Base-by-base conservation (phyloP, 1,284 basidiomycete genomes). In the Volvariella volvacea region DNA sequence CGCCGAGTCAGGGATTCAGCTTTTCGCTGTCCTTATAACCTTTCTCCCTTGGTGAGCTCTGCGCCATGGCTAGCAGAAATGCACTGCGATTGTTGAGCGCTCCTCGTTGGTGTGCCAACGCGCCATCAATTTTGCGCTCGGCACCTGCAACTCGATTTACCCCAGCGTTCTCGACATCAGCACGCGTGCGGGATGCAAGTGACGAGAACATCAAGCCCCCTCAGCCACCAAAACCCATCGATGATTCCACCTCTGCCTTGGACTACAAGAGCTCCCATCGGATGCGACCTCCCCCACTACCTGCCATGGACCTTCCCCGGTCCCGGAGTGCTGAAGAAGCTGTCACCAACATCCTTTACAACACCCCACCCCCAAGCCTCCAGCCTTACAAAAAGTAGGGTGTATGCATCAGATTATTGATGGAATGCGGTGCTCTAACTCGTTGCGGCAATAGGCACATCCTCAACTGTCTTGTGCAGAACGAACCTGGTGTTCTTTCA, bases 381-480 rank as follows among this genome's bases (percentile, higher is more conserved):
- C 90, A 96, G 63, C 94, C 94, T 1, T 96, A 86, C 70, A 97
- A 96, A 78, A 90, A 91, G 88, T 92, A 52, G 37, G 39, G 33
- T 16, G 43, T 28, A 48, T 30, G 25, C 45, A 32, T 25, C 33
- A 48, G 17, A 36, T 28, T 6, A 38, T 17, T 14, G n/a, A n/a
- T n/a, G n/a, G n/a, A n/a, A n/a, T n/a, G 14, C 20, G 9, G 3
- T 21, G 28, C 37, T 14, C 48, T 37, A 44, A 21, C 33, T 16
- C 22, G 19, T 43, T 51, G 46, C 34, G 17, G 8, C 16, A 48
- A 41, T 60, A 88, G 93, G 62, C 96, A 99, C 62, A 83, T 95
- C 48, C 78, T 99, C 52, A 99, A 99, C 71, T 98, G 94, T 66
- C 82, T 99, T 49, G 96, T 99, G 4, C 96, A 99, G 68, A 98